Conservation (phyloP, 768 basidiomycete species). For the Leccinum disarticulatum region DNA sequence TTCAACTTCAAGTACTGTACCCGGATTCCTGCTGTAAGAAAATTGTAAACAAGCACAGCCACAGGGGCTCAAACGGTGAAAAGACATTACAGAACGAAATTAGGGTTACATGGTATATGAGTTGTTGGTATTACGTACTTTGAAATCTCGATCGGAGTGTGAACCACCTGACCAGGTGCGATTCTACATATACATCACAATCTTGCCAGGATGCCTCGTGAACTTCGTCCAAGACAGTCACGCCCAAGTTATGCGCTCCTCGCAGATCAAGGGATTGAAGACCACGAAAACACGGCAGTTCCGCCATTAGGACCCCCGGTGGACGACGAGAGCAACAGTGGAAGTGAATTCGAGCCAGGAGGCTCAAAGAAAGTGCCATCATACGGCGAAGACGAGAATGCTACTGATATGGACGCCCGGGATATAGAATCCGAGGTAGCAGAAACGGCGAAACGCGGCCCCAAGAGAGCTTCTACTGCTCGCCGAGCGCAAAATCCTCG, state of each 20-base stretch:
- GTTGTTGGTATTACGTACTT: not conserved
- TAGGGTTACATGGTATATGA: no score
- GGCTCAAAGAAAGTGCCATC: slow-evolving; percentile 33
- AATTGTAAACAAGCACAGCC: no score
- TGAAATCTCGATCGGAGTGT: not conserved
- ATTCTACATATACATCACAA: not conserved
- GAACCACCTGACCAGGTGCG: not conserved
- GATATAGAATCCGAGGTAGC: slow-evolving; percentile 17
- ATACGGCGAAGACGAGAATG: slow-evolving; percentile 34
- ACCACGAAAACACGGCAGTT: slow-evolving; percentile 36
- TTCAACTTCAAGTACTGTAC: no score
- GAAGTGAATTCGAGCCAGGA: slow-evolving; percentile 56
- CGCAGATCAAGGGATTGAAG: slow-evolving; percentile 34
- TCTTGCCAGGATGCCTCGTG: slow-evolving; percentile 44
- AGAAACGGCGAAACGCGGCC: slow-evolving; percentile 10
- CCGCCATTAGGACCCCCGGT: slow-evolving; percentile 34
- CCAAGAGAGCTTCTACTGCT: slow-evolving; percentile 9
- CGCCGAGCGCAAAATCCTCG: slow-evolving; percentile 1
- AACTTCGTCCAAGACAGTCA: slow-evolving; percentile 55
- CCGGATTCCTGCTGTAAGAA: no score
- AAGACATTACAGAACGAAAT: no score
- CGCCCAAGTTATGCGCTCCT: slow-evolving; percentile 49
- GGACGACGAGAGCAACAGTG: slow-evolving; percentile 37
- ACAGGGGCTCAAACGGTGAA: no score
- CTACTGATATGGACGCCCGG: slow-evolving; percentile 20